Evolutionary conservation across 1,139 yeast genomes (phyloP).

Genomic region (Entelexis sorbosivorans): DNA sequence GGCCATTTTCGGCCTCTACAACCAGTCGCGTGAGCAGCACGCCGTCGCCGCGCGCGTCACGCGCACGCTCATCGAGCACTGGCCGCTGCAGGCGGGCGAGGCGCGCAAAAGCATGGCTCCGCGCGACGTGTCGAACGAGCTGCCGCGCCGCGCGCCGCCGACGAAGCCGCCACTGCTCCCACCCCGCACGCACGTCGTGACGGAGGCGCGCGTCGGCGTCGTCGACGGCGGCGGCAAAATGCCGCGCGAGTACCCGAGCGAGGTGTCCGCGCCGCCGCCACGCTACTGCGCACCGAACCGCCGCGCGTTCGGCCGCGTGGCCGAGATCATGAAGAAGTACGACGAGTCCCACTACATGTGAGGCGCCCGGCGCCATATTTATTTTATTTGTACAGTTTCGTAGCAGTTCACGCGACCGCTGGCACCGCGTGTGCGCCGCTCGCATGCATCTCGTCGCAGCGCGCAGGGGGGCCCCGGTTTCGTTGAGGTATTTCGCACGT

Average conservation of each 20-base stretch:
- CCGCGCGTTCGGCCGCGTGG: constrained; percentile 17
- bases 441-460: no score
- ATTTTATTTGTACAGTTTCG: constrained; percentile 2
- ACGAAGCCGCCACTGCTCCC: background rate
- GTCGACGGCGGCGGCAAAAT: background rate
- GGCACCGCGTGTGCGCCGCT: no score
- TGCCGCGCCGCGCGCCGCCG: background rate
- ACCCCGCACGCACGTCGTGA: background rate
- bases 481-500: background rate
- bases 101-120: background rate
- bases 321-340: constrained; percentile 17
- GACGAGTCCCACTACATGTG: constrained; percentile 14
- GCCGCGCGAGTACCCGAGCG: constrained; percentile 18
- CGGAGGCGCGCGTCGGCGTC: background rate
- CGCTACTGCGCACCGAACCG: constrained; percentile 10
- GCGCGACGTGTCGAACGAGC: background rate
- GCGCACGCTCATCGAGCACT: constrained; percentile 27
- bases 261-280: constrained; percentile 3
- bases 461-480: no score
- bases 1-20: constrained; percentile 27
- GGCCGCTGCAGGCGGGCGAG: constrained; percentile 19
- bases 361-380: no score
- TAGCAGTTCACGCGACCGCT: no score
- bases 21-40: constrained; percentile 25
- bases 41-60: constrained; percentile 26